Base-by-base conservation (phyloP, 805 yeast species). In the Pichia cephalocereana region DNA sequence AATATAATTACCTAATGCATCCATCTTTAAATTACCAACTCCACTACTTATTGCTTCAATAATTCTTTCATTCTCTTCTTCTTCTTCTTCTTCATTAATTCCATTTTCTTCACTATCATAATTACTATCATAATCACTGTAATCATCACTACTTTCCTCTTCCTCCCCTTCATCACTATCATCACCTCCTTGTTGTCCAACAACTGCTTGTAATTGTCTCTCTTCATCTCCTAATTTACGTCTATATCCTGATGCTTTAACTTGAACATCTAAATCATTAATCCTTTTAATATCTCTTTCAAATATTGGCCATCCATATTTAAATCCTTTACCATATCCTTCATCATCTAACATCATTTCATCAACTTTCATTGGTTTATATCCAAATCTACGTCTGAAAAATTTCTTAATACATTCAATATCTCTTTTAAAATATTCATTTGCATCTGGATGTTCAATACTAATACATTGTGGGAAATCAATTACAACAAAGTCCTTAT, bases 391-490 rank as follows among this genome's bases (percentile, higher is more conserved):
- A 63, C 79, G 80, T 51, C 74, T 80, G 69, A 93, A 93, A 60
- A 91, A 93, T 42, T 81, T 73, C 53, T 89, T 75, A 46, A 93
- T 82, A 65, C 98, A 90, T 49, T 87, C 86, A 26, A 93, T 95
- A 67, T 93, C 99, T 69, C 99, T 77, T 57, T 86, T 79, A 66
- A 93, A 93, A 64, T 87, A 90, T 49, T 74, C 77, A 53, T 83
- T 83, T 8, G 98, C 97, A 63, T 93, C 96, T 4, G 71, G 74
- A 62, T 93, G 99, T 55, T 85, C 90, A 42, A 86, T 86, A 23
- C 96, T 87, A 17, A 93, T 85, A 79, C 97, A 91, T 67, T 93
- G 99, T 4, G 99, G 99, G 72, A 93, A 93, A 73, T 93, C 99
- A 59, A 93, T 91, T 28, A 93, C 96, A 19, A 90, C 83, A 58